Evolutionary conservation across 2,329 filamentous ascomycete species (phyloP).

Genomic region (Xylariaceae sp.): DNA sequence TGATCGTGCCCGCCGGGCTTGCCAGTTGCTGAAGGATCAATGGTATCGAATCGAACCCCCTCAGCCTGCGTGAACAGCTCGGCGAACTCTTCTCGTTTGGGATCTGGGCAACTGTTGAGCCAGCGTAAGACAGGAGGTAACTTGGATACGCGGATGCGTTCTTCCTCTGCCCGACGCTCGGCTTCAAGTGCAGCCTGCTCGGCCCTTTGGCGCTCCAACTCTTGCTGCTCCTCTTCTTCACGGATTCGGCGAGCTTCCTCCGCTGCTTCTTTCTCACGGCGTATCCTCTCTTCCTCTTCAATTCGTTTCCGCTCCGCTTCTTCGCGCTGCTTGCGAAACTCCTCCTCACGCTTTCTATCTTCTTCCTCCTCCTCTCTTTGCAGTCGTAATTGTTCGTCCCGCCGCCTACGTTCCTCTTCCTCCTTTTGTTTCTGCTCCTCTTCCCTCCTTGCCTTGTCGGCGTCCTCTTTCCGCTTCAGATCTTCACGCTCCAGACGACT

Average conservation of each 20-base stretch:
- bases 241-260: conserved; percentile 39
- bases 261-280: conserved; percentile 25
- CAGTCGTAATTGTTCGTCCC: conserved; percentile 34
- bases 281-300: conserved; percentile 19
- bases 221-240: conserved; percentile 43
- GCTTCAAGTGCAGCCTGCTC: conserved; percentile 47
- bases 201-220: conserved; percentile 40
- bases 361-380: conserved; percentile 26
- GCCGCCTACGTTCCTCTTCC: conserved; percentile 31
- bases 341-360: conserved; percentile 30
- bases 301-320: conserved; percentile 38
- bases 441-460: conserved; percentile 35
- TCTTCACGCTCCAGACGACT: conserved; percentile 25
- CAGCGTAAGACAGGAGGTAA: conserved; percentile 57
- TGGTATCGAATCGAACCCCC: conserved; percentile 60
- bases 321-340: conserved; percentile 36
- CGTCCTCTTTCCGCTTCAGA: conserved; percentile 33
- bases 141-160: conserved; percentile 49
- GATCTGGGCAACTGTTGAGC: conserved; percentile 49
- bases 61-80: conserved; percentile 51
- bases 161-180: conserved; percentile 51
- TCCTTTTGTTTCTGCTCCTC: conserved; percentile 29
- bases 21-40: conserved; percentile 47
- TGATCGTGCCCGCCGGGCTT: conserved; percentile 55
- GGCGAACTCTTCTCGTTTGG: conserved; percentile 46